These are phyloP conservation scores for Dioscorea dumetorum DNA, from an alignment of 106 monocot species.

Conservation along the genomic window DNA sequence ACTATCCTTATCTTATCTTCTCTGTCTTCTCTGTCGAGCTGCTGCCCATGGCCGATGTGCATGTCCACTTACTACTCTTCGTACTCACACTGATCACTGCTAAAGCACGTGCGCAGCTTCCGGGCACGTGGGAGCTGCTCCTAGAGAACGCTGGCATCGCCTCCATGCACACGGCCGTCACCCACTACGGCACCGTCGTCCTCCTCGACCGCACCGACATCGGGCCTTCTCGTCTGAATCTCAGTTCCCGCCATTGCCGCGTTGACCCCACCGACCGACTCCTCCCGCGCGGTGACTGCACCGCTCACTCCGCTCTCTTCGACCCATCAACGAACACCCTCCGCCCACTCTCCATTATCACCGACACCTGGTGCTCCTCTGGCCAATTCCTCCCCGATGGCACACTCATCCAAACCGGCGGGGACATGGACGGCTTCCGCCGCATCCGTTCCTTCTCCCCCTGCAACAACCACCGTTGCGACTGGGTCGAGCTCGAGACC, in stretches of 20 bases:
- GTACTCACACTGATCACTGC: background rate
- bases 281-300: constrained; percentile 39
- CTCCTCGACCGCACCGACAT: constrained; percentile 83
- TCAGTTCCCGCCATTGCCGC: constrained; percentile 24
- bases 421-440: constrained; percentile 42
- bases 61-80: background rate
- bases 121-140: constrained; percentile 65
- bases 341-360: constrained; percentile 45
- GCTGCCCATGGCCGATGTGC: no score
- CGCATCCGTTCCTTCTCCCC: constrained; percentile 39
- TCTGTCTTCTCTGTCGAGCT: no score
- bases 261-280: constrained; percentile 23
- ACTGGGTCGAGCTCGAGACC: constrained; percentile 43
- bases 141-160: constrained; percentile 56
- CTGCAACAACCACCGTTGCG: constrained; percentile 16
- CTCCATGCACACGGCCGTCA: constrained; percentile 79
- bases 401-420: constrained; percentile 65
- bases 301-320: constrained; percentile 62
- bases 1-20: no score
- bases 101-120: constrained; percentile 22
- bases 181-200: constrained; percentile 51
- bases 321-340: constrained; percentile 27
- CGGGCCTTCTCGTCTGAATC: constrained; percentile 47
- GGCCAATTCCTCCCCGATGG: constrained; percentile 70
- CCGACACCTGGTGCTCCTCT: constrained; percentile 77